Percentiles rank a stretch among this genome's conserved stretches.
Conservation (phyloP, 2,329 filamentous ascomycete species). For the Cladosporium colombiae region DNA sequence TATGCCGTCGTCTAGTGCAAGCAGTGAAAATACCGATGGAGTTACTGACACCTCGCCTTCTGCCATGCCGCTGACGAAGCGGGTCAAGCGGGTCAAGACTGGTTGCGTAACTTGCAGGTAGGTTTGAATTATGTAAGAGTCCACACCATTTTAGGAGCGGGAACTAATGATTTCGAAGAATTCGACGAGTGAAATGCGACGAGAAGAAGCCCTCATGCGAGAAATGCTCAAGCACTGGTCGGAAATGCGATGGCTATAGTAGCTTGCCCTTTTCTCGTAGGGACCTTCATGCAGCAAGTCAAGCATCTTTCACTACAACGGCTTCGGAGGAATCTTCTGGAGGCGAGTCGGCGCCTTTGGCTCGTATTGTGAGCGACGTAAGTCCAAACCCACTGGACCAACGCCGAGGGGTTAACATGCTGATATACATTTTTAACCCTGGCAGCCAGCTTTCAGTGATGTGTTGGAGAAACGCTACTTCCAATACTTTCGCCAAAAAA, state of each 20-base stretch:
- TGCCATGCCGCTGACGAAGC: not conserved
- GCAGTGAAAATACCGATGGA: not conserved
- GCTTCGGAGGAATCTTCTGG: not conserved
- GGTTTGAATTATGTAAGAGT: not conserved
- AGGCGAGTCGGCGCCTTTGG: not conserved
- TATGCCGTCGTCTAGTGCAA: not conserved
- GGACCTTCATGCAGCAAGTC: constrained; percentile 20
- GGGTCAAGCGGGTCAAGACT: constrained; percentile 17
- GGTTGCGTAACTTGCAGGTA: constrained; percentile 23
- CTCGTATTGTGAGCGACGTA: constrained; percentile 13
- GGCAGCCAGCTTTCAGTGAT: constrained; percentile 6
- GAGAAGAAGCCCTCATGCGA: constrained; percentile 54
- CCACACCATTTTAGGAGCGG: no score
- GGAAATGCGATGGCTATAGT: constrained; percentile 56
- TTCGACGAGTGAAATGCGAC: constrained; percentile 50
- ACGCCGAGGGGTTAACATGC: not conserved
- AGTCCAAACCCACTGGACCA: not conserved
- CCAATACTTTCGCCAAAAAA: constrained; percentile 10
- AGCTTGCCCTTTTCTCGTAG: constrained; percentile 22
- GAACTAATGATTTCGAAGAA: constrained; percentile 51
- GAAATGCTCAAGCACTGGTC: constrained; percentile 55
- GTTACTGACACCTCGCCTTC: not conserved
- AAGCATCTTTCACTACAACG: not conserved
- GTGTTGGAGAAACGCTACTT: constrained; percentile 15
- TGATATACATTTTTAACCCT: not conserved